Evolutionary conservation across 768 basidiomycete genomes (phyloP), one percentile per base, ranked within the genome.

Genomic region (Mycena leptocephala): DNA sequence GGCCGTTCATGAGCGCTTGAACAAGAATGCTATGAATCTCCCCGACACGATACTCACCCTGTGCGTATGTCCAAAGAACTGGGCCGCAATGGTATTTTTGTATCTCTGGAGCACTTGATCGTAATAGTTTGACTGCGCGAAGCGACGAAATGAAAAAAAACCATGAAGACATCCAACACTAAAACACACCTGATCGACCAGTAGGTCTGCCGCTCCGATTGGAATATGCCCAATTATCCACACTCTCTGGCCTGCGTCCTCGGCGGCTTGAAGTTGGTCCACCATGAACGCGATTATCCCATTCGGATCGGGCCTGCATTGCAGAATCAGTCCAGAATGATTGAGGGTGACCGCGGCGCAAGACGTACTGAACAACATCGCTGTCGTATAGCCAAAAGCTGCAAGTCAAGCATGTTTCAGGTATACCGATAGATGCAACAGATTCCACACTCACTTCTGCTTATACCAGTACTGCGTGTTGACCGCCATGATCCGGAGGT

Each of bases 11-110:
- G 22, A 56, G 37, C 35, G 35, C 35, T 33, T 28, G 20, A 70
- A 53, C 11, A 48, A 26, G 26, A 32, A 14, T 11, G 7, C 28
- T 39, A 20, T 24, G 67, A 22, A 46, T 46, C 43, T n/a, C n/a
- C n/a, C n/a, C n/a, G n/a, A 20, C 16, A 7, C 3, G 7, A 46
- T 6, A 6, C 77, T 30, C 26, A 81, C 84, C 70, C 82, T 78
- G 62, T 87, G 86, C 26, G 81, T 87, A 66, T 89, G 87, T 0
- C 88, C 88, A 69, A 85, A 89, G 76, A 89, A 87, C 61, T 86
- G 85, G 5, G 80, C 86, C 0, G 85, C 85, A 39, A 88, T 85
- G 35, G 87, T 87, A 37, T 82, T 76, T 61, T 82, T 82, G 77
- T 87, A 89, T 20, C 87, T 80, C 73, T 87, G 84, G 18, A 88